Conservation (phyloP, 176 grass and related monocot species). For the Cenchrus fungigraminus region DNA sequence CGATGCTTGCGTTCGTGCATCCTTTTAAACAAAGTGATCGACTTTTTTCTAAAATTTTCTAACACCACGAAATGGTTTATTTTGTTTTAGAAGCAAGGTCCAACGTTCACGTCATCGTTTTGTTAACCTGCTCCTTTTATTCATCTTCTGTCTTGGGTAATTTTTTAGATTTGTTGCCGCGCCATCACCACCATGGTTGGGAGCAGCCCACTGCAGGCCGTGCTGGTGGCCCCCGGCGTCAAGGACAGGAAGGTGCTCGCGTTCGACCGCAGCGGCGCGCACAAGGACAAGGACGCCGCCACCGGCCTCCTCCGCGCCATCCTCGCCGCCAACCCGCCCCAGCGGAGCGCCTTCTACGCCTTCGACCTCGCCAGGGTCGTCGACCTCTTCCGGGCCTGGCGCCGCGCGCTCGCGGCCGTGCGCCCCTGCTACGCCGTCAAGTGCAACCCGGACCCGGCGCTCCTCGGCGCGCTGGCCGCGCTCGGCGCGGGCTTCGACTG, state of each 20-base stretch:
- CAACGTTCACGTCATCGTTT: background rate
- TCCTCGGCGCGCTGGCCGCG: constrained; percentile 36
- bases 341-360: constrained; percentile 43
- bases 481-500: constrained; percentile 48
- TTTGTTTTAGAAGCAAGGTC: background rate
- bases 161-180: background rate
- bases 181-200: constrained; percentile 25
- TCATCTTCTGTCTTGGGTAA: background rate
- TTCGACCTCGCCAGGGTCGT: constrained; percentile 39
- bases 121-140: background rate
- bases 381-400: constrained; percentile 24
- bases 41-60: background rate
- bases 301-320: constrained; percentile 29
- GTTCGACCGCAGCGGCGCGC: constrained; percentile 15
- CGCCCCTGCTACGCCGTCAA: constrained; percentile 57
- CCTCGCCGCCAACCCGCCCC: background rate
- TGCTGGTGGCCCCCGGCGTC: constrained; percentile 44
- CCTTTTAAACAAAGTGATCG: background rate
- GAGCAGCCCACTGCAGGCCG: constrained; percentile 38
- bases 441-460: constrained; percentile 38
- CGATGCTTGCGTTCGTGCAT: background rate
- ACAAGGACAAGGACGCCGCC: constrained; percentile 33
- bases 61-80: background rate
- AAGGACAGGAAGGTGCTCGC: constrained; percentile 40
- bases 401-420: constrained; percentile 31